Conservation (phyloP, 495 filamentous ascomycete genomes). For the Geoglossum glabrum region DNA sequence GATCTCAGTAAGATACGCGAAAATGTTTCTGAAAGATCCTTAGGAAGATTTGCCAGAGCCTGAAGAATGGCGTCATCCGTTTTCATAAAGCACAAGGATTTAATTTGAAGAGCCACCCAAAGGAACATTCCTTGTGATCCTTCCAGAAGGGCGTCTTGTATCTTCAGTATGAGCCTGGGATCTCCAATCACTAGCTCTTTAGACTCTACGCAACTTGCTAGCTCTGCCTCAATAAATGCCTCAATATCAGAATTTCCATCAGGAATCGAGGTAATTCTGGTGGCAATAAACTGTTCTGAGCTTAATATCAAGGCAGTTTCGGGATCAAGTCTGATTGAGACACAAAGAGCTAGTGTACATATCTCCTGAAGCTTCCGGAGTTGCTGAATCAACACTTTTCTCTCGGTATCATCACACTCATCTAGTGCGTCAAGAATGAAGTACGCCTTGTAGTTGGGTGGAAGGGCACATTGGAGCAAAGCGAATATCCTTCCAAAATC, state of each 20-base stretch:
- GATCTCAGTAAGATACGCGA: slow-evolving; percentile 19
- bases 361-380: slow-evolving; percentile 13
- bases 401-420: slow-evolving; percentile 16
- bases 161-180: slow-evolving; percentile 19
- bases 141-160: slow-evolving; percentile 16
- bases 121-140: slow-evolving; percentile 26
- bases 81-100: slow-evolving; percentile 18
- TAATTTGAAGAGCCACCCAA: slow-evolving; percentile 26
- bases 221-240: slow-evolving; percentile 18
- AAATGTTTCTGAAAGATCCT: slow-evolving; percentile 22
- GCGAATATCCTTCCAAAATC: slow-evolving; percentile 11
- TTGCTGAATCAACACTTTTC: slow-evolving; percentile 10
- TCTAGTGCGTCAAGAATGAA: slow-evolving; percentile 22
- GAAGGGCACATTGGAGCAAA: slow-evolving; percentile 10
- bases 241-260: slow-evolving; percentile 23
- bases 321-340: slow-evolving; percentile 16
- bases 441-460: slow-evolving; percentile 11
- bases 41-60: slow-evolving; percentile 22
- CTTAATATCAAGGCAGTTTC: slow-evolving; percentile 8
- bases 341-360: slow-evolving; percentile 15
- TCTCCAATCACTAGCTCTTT: slow-evolving; percentile 19
- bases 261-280: slow-evolving; percentile 14
- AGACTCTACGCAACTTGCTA: slow-evolving; percentile 16
- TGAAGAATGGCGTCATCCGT: slow-evolving; percentile 23
- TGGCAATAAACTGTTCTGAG: slow-evolving; percentile 7